Evolutionary conservation across 2,329 filamentous ascomycete species (phyloP).

Genomic region (Fusarium sp.): DNA sequence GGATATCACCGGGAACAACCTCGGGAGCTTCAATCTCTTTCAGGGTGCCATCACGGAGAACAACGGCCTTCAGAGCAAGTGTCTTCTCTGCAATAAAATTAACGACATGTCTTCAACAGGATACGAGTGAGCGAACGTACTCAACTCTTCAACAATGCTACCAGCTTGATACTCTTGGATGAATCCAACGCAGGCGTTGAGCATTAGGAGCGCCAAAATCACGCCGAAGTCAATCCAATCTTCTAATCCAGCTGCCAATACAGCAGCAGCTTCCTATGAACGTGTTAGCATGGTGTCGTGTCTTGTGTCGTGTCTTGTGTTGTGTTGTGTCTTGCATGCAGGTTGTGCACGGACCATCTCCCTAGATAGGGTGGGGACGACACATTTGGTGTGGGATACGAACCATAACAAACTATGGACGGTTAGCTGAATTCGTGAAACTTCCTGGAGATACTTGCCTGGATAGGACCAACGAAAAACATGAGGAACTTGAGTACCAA

Average conservation of each 20-base stretch:
- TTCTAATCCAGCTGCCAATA: conserved; percentile 83
- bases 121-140: too few relatives aligned
- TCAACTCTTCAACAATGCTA: too few relatives aligned
- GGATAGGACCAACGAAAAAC: conserved; percentile 89
- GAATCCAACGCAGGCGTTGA: conserved; percentile 88
- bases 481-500: conserved; percentile 81
- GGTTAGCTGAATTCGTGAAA: too few relatives aligned
- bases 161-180: conserved; percentile 79
- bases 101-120: too few relatives aligned
- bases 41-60: conserved; percentile 79
- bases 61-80: conserved; percentile 85
- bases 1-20: conserved; percentile 88
- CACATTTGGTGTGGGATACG: not conserved
- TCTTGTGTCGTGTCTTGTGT: not conserved
- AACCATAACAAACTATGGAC: too few relatives aligned
- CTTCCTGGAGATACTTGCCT: conserved; percentile 59
- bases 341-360: too few relatives aligned
- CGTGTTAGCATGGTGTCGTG: not conserved
- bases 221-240: conserved; percentile 96
- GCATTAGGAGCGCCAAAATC: conserved; percentile 81
- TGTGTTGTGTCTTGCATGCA: too few relatives aligned
- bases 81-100: conserved; percentile 88
- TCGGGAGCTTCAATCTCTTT: conserved; percentile 83
- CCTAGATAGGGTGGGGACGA: not conserved
- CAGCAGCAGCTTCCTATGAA: conserved; percentile 68